Evolutionary conservation across 176 grass and related monocot genomes (phyloP).

Genomic region (Metroxylon sagu): DNA sequence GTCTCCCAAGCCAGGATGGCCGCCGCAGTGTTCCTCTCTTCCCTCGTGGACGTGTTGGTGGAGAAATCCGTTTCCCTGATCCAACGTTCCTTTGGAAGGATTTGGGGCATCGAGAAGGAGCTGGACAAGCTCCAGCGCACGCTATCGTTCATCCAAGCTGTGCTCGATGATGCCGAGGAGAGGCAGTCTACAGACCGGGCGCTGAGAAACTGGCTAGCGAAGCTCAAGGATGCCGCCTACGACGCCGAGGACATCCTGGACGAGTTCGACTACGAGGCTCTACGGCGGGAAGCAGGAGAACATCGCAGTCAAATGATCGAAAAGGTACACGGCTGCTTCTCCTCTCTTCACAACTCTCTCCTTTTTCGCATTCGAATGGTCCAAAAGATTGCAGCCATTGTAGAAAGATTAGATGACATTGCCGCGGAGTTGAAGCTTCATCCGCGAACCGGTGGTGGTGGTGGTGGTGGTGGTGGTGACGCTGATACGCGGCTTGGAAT

Average conservation of each 20-base stretch:
- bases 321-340: slow-evolving; percentile 1
- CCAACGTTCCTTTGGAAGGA: background rate
- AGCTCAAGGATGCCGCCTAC: slow-evolving; percentile 18
- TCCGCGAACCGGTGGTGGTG: background rate
- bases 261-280: slow-evolving; percentile 22
- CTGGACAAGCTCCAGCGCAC: background rate
- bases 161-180: slow-evolving; percentile 13
- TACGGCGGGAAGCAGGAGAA: slow-evolving; percentile 15
- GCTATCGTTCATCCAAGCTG: background rate
- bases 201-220: slow-evolving; percentile 9
- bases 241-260: slow-evolving; percentile 38
- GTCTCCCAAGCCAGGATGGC: no score
- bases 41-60: no score
- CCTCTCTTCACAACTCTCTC: background rate
- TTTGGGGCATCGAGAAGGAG: slow-evolving; percentile 11
- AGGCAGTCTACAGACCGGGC: background rate
- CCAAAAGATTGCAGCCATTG: slow-evolving; percentile 1
- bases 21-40: no score
- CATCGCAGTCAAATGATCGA: background rate
- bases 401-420: background rate
- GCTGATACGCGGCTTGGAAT: no score
- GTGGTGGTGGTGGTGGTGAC: no score
- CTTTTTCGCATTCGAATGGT: background rate
- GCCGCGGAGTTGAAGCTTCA: slow-evolving; percentile 2
- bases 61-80: no score